These are phyloP conservation scores for Rubia tinctorum DNA, from an alignment of 305 asterid genomes.

Conservation along the genomic window DNA sequence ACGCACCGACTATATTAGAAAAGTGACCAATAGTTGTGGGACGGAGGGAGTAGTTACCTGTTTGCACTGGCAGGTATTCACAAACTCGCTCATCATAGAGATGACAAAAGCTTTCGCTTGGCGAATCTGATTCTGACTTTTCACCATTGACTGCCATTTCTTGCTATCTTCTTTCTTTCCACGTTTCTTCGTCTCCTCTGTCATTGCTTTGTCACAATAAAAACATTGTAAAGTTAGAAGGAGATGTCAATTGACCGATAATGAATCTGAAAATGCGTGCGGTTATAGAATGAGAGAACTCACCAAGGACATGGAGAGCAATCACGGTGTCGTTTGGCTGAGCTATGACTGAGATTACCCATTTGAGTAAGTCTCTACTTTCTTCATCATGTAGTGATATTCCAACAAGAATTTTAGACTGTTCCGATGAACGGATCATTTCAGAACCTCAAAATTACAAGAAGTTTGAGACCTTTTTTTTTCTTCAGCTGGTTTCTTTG, in stretches of 20 bases:
- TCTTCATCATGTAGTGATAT: constrained; percentile 53
- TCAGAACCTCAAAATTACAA: background rate
- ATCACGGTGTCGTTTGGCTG: constrained; percentile 62
- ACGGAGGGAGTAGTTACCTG: too few relatives aligned
- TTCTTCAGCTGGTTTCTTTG: background rate
- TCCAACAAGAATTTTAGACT: constrained; percentile 66
- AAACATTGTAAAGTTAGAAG: background rate
- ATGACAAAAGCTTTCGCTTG: constrained; percentile 73
- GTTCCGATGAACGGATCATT: constrained; percentile 29
- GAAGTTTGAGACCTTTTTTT: background rate
- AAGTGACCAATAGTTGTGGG: too few relatives aligned
- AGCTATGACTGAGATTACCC: constrained; percentile 57
- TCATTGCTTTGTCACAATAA: constrained; percentile 27
- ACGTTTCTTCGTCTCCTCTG: constrained; percentile 32
- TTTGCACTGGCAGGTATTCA: constrained; percentile 48
- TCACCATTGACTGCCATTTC: constrained; percentile 37
- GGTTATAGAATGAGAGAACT: constrained; percentile 12
- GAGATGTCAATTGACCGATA: background rate
- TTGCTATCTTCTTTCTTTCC: constrained; percentile 35
- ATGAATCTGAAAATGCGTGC: background rate
- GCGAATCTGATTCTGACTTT: constrained; percentile 54
- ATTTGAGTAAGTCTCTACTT: constrained; percentile 50
- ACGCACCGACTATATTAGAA: too few relatives aligned
- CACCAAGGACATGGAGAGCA: constrained; percentile 70
- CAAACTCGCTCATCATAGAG: constrained; percentile 60